Evolutionary conservation across 2,329 filamentous ascomycete genomes (phyloP), one percentile per base, ranked within the genome.

Genomic region (Fusarium circinatum): DNA sequence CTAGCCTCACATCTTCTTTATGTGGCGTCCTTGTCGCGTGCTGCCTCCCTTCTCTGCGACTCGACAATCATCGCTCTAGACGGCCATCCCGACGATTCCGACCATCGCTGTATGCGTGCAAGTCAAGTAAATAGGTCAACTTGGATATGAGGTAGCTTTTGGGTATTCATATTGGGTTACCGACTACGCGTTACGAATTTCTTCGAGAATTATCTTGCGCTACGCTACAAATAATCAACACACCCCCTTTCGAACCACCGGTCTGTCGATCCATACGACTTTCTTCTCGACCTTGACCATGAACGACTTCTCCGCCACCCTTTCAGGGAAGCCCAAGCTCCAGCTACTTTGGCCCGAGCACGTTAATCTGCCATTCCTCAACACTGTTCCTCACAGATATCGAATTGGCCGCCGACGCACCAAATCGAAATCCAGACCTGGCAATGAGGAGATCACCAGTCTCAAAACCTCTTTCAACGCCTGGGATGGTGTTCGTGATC

Each of bases 401-500:
- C 80, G 82, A 68, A 78, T 80, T 67, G 80, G 81, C 62, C 82
- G 84, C 44, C 80, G 78, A 55, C 82, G 84, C 52, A 79, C 79
- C 55, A 80, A 83, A 54, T 83, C 83, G 65, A 84, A 84, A 78
- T 82, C 82, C 18, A 83, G 82, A 70, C 76, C 78, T 24, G 80
- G 80, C 48, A 76, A 79, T 49, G 82, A 93, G 57, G 92, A 92
- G 72, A 90, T 98, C 79, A 89, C 94, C 57, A 88, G 88, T 36
- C 86, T 98, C 62, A 89, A 97, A 82, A 95, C 91, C 22, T 98
- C 95, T 2, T 93, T 95, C 83, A 95, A 93, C 75, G 92, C 94
- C 10, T 86, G 89, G 78, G 92, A 97, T 79, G 95, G 94, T 18
- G 83, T 98, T 70, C 89, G 90, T 69, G 89, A 92, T 42, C 86